Evolutionary conservation across 2,329 filamentous ascomycete species (phyloP).

Genomic region (Colletotrichum sp.): DNA sequence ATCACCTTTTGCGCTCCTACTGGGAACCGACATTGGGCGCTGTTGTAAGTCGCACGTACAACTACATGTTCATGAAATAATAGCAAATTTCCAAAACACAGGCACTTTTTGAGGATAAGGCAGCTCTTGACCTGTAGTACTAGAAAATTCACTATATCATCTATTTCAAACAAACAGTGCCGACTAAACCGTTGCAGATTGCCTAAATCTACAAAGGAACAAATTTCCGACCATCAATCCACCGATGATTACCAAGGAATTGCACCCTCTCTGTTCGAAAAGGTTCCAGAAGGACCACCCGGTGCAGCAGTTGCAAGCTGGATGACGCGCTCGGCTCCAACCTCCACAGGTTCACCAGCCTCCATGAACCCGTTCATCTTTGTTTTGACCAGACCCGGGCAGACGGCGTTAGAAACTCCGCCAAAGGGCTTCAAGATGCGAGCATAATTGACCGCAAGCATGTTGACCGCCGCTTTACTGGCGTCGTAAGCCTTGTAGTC

Average conservation of each 20-base stretch:
- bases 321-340: slow-evolving; percentile 32
- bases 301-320: slow-evolving; percentile 32
- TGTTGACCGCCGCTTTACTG: slow-evolving; percentile 48
- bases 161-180: neutral
- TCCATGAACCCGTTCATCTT: slow-evolving; percentile 25
- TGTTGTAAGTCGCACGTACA: neutral
- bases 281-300: slow-evolving; percentile 33
- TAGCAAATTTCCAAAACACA: neutral
- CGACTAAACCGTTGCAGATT: neutral
- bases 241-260: slow-evolving; percentile 21
- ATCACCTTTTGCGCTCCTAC: neutral
- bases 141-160: neutral
- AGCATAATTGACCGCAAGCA: slow-evolving; percentile 39
- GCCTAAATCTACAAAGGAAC: neutral
- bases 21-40: neutral
- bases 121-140: neutral
- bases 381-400: slow-evolving; percentile 40
- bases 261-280: slow-evolving; percentile 27
- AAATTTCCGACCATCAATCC: neutral
- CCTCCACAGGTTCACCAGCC: slow-evolving; percentile 23
- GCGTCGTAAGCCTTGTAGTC: slow-evolving; percentile 39
- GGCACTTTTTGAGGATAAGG: neutral
- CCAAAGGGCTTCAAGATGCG: slow-evolving; percentile 31
- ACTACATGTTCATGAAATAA: neutral
- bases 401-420: slow-evolving; percentile 38